Base-by-base conservation (phyloP, 2,329 filamentous ascomycete species). In the Tolypocladium inflatum region DNA sequence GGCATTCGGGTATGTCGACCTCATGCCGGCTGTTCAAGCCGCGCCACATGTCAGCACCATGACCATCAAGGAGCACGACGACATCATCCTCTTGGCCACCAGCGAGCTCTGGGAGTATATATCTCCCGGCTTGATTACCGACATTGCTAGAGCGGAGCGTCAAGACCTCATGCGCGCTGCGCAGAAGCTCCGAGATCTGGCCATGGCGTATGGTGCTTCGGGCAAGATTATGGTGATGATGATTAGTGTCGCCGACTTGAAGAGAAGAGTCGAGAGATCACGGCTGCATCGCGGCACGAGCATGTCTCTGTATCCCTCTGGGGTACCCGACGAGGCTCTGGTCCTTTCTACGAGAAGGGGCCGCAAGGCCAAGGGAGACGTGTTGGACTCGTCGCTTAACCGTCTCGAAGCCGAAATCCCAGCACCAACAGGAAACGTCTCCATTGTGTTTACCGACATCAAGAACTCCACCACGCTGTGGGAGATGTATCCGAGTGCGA, bases 211-310 rank as follows among this genome's bases (percentile, higher is more conserved):
- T 70, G 94, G 94, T 56, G 90, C 93, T 15, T 92, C 87, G 1
- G 88, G 88, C 68, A 99, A 99, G 76, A 90, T 97, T 62, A 97
- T 97, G 92, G 91, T 99, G 51, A 97, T 97, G 93, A 90, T 99
- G 78, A 86, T 99, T 57, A 93, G 92, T 57, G 89, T 99, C 42
- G 87, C 89, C 57, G 92, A 97, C 68, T 77, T 99, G 57, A 93
- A 96, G 74, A 89, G 90, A 69, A 85, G 91, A 62, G 78, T 81
- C 58, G 89, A 95, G 70, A 84, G 89, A 62, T 89, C 87, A 72
- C 87, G 74, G 76, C 75, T 83, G 60, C 80, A 89, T 71, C 83
- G 90, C 58, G 90, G 90, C 45, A 86, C 91, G 66, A 95, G 89
- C 74, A 87, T 95, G 81, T 91, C 90, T 17, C 83, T 96, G 73